A percentile compares a stretch with the other conserved stretches of the same genome.
phyloP scores from a whole-genome alignment of 305 asterid genomes.

The Fraxinus latifolia region DNA sequence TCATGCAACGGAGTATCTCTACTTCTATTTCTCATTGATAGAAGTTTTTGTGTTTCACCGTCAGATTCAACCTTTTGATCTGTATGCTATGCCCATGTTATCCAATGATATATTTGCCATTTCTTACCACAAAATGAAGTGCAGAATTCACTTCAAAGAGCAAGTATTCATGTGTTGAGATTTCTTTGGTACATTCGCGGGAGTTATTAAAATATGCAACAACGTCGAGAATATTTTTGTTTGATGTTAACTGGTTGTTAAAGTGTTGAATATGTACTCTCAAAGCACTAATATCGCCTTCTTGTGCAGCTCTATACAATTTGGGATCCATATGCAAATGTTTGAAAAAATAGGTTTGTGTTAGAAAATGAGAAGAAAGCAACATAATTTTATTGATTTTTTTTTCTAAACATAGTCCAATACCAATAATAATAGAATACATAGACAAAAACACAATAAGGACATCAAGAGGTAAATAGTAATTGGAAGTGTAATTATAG shows the following conservation, averaged over 20 bases:
- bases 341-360: no score
- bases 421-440: no score
- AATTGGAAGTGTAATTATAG: no score
- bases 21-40: neutral
- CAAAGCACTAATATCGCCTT: neutral
- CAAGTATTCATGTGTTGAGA: neutral
- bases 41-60: no score
- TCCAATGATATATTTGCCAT: neutral
- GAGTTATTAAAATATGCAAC: neutral
- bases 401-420: no score
- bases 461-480: no score
- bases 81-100: neutral
- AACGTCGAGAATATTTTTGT: neutral
- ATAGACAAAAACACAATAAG: no score
- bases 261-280: neutral
- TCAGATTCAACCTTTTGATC: neutral
- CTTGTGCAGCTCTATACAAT: constrained; percentile 5
- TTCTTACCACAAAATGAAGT: neutral
- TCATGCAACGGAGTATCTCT: neutral
- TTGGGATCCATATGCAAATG: neutral
- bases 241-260: neutral
- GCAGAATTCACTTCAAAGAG: neutral
- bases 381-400: no score
- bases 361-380: no score
- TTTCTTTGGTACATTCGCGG: neutral